Percentiles rank a stretch among this genome's conserved stretches.
Evolutionary conservation across 257 asterid species (phyloP).

Genomic region (Plantago ovata): DNA sequence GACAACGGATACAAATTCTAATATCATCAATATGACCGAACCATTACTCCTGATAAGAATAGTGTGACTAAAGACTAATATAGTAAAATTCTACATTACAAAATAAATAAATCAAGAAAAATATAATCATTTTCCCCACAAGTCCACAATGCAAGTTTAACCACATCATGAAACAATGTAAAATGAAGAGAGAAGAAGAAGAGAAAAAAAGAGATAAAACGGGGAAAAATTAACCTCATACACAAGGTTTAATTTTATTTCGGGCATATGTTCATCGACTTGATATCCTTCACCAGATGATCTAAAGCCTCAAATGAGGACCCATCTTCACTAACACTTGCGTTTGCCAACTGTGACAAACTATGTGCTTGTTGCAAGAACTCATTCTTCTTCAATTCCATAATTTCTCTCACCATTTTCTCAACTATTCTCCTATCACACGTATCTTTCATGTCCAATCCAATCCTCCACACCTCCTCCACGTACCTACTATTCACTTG

Average conservation of each 20-base stretch:
- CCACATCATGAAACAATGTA: too few relatives aligned
- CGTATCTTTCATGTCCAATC: constrained; percentile 53
- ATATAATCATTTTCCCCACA: too few relatives aligned
- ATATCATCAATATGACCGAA: too few relatives aligned
- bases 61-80: too few relatives aligned
- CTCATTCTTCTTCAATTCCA: constrained; percentile 43
- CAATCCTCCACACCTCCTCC: constrained; percentile 38
- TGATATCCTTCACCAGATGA: constrained; percentile 40
- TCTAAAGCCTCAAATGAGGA: constrained; percentile 32
- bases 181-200: too few relatives aligned
- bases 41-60: too few relatives aligned
- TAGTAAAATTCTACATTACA: too few relatives aligned
- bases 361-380: constrained; percentile 27
- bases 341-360: constrained; percentile 26
- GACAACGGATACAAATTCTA: too few relatives aligned
- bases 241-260: background rate
- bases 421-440: constrained; percentile 42
- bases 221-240: too few relatives aligned
- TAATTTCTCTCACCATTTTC: constrained; percentile 40
- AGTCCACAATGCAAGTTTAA: too few relatives aligned
- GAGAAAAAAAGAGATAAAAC: too few relatives aligned
- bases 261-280: background rate
- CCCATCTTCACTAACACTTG: constrained; percentile 36
- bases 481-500: constrained; percentile 44
- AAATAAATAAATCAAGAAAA: too few relatives aligned